Evolutionary conservation across 805 yeast genomes (phyloP), one percentile per base, ranked within the genome.

Genomic region (Zygotorulaspora chibaensis): DNA sequence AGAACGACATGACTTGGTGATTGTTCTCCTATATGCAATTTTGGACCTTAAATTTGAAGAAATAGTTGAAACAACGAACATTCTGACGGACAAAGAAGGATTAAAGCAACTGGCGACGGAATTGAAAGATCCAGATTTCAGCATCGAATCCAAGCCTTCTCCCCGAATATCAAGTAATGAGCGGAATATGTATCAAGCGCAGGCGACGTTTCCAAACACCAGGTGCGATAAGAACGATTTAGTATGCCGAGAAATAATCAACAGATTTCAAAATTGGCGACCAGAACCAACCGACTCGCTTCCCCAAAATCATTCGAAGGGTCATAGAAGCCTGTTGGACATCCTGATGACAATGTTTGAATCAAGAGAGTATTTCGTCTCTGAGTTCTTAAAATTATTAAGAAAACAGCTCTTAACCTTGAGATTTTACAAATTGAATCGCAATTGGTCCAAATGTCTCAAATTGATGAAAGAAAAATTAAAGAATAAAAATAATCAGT

Each of bases 1-100:
- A 57, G 81, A 83, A 10, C 72, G 96, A 46, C 75, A 76, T 0
- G 97, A 93, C 61, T 77, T 93, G 0, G 78, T 87, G 15, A 69
- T 73, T 15, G 78, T 77, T 38, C 68, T 91, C 12, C 89, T 91
- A 0, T 70, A 77, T 53, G 95, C 96, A 0, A 64, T 90, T 41
- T 68, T 93, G 27, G 76, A 77, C 42, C 46, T 65, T 16, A 54
- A 47, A n/a, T 42, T 39, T 13, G 43, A 50, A 10, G 61, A 57
- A 35, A 42, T 56, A 5, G 31, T 45, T 9, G 54, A 43, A 2
- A 40, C 48, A 13, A 29, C 44, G 23, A 38, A 16, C 2, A 25
- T 45, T 3, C 25, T 40, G 20, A 26, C 46, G 9, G 51, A 53
- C 35, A 40, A 42, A 16, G 25, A 17, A 1, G 26, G 48, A 3